Evolutionary conservation across 2,329 filamentous ascomycete genomes (phyloP), one percentile per base, ranked within the genome.

Genomic region (Mycocentrospora acerina): DNA sequence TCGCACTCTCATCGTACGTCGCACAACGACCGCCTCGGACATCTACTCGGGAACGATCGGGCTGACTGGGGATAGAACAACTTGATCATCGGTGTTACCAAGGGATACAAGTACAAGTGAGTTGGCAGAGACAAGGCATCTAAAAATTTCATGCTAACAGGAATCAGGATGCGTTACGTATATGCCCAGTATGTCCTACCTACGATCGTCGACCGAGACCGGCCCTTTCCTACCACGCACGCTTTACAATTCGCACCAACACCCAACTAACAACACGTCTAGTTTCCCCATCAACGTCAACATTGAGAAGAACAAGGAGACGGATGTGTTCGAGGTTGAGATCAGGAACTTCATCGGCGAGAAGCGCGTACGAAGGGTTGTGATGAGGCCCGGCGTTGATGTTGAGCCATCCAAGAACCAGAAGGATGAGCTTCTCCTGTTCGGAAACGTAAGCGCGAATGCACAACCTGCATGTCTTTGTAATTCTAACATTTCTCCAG

Each of bases 261-360:
- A 33, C 17, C 16, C 13, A n/a, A 37, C 55, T 60, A 45, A 60
- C 44, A 19, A 15, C 3, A 15, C 16, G 7, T 17, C n/a, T 29
- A 62, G 59, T 86, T 98, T 98, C 73, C 93, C 93, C 77, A 98
- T 98, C 89, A 98, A 98, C 83, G 91, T 98, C 80, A 97, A 96
- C 82, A 76, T 98, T 62, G 90, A 95, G 68, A 90, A 96, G 86
- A 91, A 91, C 83, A 73, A 75, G 69, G 93, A 97, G 79, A 93
- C 88, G 53, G 90, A 85, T 62, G 76, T 85, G 64, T 86, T 70
- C 71, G 87, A 95, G 77, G 88, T 98, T 70, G 93, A 98, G 85
- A 97, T 98, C 81, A 86, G 93, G 86, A 91, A 66, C 64, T 66
- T 65, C 59, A 61, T 67, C 44, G 63, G 93, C 74, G 93, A 98